Base-by-base conservation (phyloP, 78 protist species). In the Chrysochromulina parva region DNA sequence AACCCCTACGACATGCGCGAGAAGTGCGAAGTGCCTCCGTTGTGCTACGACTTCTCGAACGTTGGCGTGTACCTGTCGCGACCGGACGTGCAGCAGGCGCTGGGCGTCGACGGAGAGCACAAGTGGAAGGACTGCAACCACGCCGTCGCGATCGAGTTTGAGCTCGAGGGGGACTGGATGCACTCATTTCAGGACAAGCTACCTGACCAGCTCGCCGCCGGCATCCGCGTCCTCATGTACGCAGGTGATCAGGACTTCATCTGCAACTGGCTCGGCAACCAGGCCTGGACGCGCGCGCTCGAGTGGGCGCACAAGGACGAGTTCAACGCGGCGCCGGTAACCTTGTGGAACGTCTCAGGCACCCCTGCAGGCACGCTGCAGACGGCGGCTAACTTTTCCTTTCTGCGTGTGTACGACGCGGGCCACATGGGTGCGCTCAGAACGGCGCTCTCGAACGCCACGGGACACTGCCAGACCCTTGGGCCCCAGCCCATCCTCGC, bases 41-140 rank as follows among this genome's bases (percentile, higher is more conserved):
- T 96, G 47, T 96, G 97, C 92, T 96, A 96, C 90, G 94, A 96
- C 92, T 96, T 96, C 59, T 92, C 96, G 2, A 11, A 28, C 59
- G 20, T 38, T 3, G 50, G 17, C 7, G 53, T 55, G 38, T 86
- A 3, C 53, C 60, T 90, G 52, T 0, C 48, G 47, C 91, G 24
- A 26, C 92, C 92, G 0, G 59, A 55, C 52, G 58, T 53, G 66
- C 81, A 38, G 6, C 13, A 0, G 52, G 69, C 54, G 38, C 88
- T 93, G 67, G 85, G 90, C 28, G 78, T 90, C 47, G 38, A 38
- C 38, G 52, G 13, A 48, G 54, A 67, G 16, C 50, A 60, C 47
- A 2, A 26, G 11, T 93, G 96, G 96, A n/a, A 47, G 90, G 73
- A 55, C 24, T 87, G 90, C 76, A 87, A 87, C 76, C 7, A 2